phyloP scores from a whole-genome alignment of 2,329 filamentous ascomycete species.

The Ophiostoma sp. region DNA sequence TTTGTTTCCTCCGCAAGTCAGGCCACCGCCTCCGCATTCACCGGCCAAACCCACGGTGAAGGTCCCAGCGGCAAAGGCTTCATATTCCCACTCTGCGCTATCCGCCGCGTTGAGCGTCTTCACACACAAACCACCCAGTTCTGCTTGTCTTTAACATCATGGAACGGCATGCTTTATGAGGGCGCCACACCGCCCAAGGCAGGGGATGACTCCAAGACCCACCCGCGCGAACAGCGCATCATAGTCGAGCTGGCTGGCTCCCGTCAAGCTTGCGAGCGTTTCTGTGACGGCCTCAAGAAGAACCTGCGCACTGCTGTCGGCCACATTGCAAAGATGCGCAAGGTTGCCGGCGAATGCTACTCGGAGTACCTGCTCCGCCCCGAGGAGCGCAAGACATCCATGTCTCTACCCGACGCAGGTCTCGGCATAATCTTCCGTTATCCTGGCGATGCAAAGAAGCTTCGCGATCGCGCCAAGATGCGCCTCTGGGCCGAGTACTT shows the following conservation, averaged over 20 bases:
- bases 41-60: conserved; percentile 85
- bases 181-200: conserved; percentile 41
- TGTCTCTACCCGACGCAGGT: conserved; percentile 78
- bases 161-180: conserved; percentile 66
- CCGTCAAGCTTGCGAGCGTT: conserved; percentile 82
- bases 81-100: conserved; percentile 84
- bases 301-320: conserved; percentile 81
- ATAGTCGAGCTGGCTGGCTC: conserved; percentile 88
- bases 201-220: conserved; percentile 19
- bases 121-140: conserved; percentile 90
- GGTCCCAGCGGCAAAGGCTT: conserved; percentile 95
- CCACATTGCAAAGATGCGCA: conserved; percentile 77
- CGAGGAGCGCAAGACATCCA: conserved; percentile 57
- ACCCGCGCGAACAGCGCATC: conserved; percentile 68
- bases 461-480: conserved; percentile 95
- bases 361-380: conserved; percentile 73
- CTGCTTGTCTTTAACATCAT: conserved; percentile 88
- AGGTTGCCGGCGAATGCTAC: conserved; percentile 78
- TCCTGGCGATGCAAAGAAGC: conserved; percentile 87
- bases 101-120: conserved; percentile 83
- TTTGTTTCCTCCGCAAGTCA: conserved; percentile 76
- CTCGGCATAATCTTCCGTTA: conserved; percentile 90
- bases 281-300: conserved; percentile 92
- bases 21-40: conserved; percentile 75
- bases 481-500: conserved; percentile 95